A percentile compares a stretch with the other conserved stretches of the same genome.
Conservation (phyloP, 2,329 filamentous ascomycete species). For the Madurella mycetomatis region DNA sequence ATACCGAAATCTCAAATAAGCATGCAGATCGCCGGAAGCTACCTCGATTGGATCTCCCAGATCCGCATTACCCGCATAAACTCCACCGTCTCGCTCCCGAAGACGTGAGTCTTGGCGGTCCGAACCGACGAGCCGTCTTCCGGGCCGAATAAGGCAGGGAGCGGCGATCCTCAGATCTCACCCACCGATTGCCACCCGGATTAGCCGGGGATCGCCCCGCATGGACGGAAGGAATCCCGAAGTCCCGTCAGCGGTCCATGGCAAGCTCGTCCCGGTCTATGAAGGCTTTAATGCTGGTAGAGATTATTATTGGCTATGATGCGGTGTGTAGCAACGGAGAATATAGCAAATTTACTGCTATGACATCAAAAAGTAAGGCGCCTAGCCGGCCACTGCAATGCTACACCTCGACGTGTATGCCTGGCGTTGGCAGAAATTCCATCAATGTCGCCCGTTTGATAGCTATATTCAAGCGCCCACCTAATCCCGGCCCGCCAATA, state of each 20-base stretch:
- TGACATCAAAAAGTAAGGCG: no score
- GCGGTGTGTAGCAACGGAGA: no score
- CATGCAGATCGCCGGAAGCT: neutral
- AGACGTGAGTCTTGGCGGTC: neutral
- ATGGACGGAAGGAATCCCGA: neutral
- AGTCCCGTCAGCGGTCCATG: neutral
- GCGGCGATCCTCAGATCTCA: neutral
- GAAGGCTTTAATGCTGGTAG: no score
- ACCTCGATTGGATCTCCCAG: neutral
- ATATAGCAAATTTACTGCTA: no score
- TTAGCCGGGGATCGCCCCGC: neutral
- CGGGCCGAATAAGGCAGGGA: slow-evolving; percentile 12
- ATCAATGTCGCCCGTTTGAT: no score
- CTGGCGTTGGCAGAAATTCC: no score
- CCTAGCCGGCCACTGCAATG: no score
- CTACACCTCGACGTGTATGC: no score
- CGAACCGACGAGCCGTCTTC: neutral
- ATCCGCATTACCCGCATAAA: neutral
- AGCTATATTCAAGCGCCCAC: no score
- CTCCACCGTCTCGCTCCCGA: no score
- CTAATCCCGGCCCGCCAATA: neutral
- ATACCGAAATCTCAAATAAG: neutral
- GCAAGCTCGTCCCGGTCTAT: no score
- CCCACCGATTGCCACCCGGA: slow-evolving; percentile 1
- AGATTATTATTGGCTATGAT: no score